phyloP scores from a whole-genome alignment of 148 eudicot species.

The Rhododendron ovatum region DNA sequence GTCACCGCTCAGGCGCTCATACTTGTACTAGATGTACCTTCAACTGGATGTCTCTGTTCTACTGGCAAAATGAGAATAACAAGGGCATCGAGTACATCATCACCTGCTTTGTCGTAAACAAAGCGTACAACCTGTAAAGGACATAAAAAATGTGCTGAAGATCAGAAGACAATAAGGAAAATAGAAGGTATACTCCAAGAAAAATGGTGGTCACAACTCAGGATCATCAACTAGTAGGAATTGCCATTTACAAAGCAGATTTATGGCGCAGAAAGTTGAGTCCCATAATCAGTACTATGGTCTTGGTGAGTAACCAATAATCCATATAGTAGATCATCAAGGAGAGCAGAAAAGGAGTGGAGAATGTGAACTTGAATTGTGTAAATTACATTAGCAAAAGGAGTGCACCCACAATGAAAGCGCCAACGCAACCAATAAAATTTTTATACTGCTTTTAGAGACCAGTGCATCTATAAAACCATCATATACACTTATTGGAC shows the following conservation, averaged over 20 bases:
- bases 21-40: conserved; percentile 18
- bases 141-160: not conserved
- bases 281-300: not conserved
- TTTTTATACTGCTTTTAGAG: not conserved
- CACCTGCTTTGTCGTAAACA: conserved; percentile 41
- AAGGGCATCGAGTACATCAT: conserved; percentile 30
- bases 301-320: not conserved
- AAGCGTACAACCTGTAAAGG: conserved; percentile 55
- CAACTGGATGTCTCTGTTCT: conserved; percentile 25
- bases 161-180: not conserved
- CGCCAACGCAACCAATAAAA: not conserved
- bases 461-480: not conserved
- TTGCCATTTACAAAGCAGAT: not conserved
- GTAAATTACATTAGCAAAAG: not conserved
- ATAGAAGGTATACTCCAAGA: not conserved
- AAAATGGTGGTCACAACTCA: not conserved
- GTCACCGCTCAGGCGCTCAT: not conserved
- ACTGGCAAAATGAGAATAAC: conserved; percentile 28
- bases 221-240: conserved; percentile 4
- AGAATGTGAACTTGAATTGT: not conserved
- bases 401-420: not conserved
- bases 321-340: not conserved
- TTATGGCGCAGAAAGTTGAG: not conserved
- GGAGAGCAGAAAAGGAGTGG: not conserved
- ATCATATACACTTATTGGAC: not conserved